phyloP scores from a whole-genome alignment of 352 stramenopile species.

The Pythium apleroticum region DNA sequence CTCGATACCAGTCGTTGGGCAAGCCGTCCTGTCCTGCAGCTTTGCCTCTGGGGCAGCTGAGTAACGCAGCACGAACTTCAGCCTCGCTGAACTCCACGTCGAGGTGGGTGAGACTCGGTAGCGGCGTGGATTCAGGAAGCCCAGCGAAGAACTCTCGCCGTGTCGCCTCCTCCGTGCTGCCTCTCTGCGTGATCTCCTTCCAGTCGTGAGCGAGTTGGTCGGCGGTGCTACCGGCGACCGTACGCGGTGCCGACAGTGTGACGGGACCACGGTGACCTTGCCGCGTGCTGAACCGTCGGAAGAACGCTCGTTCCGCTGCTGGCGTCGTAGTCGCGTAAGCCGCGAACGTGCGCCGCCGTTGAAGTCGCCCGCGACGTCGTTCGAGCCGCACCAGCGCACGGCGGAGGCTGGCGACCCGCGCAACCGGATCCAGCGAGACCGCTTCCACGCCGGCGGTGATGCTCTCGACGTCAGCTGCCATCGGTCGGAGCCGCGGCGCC shows the following conservation, averaged over 20 bases:
- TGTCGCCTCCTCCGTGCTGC: neutral
- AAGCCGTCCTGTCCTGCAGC: neutral
- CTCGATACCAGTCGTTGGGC: neutral
- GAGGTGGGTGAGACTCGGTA: neutral
- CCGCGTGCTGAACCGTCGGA: neutral
- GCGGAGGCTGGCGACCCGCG: neutral
- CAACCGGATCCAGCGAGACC: neutral
- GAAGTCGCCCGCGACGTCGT: neutral
- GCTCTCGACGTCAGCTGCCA: neutral
- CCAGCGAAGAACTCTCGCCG: neutral
- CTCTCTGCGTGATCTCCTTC: conserved; percentile 8
- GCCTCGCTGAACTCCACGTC: conserved; percentile 11
- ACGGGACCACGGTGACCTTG: neutral
- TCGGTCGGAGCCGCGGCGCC: neutral
- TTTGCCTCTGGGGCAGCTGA: conserved; percentile 1
- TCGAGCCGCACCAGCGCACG: neutral
- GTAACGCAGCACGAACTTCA: conserved; percentile 6
- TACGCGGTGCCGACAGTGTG: no score
- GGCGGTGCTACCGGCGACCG: neutral
- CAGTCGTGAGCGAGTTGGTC: conserved; percentile 4
- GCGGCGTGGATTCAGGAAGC: neutral
- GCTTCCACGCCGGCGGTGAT: neutral
- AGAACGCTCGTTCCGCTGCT: conserved; percentile 7
- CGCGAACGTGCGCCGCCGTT: neutral
- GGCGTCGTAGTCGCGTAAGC: no score